phyloP scores from a whole-genome alignment of 176 grass and related monocot species.

The Puya raimondii region DNA sequence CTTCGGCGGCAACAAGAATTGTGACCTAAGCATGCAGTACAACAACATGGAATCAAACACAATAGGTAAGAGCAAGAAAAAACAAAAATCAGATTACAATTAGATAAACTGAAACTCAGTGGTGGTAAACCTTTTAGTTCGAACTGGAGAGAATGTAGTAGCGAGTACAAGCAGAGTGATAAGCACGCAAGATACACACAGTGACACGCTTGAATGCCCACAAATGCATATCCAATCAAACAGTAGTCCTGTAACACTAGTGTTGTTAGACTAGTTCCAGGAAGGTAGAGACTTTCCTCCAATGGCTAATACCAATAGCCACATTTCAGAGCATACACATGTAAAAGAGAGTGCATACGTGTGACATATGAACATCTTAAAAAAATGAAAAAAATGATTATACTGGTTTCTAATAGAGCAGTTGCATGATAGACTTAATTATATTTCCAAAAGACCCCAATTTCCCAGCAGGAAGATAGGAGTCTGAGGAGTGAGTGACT shows the following conservation, averaged over 20 bases:
- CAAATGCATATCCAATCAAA: not conserved
- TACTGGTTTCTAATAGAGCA: no score
- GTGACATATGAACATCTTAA: no score
- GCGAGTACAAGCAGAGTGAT: not conserved
- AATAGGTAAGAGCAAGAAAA: not conserved
- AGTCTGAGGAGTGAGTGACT: no score
- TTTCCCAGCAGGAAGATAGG: no score
- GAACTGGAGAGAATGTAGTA: not conserved
- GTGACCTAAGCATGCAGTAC: slow-evolving; percentile 43
- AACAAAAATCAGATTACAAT: slow-evolving; percentile 15
- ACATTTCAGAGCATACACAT: no score
- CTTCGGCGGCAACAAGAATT: slow-evolving; percentile 82
- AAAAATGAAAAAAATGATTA: no score
- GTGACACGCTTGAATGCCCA: not conserved
- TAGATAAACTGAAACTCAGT: not conserved
- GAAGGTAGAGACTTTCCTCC: no score
- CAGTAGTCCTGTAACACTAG: not conserved
- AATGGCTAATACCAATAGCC: no score
- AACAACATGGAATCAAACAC: slow-evolving; percentile 8
- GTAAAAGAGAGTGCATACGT: no score
- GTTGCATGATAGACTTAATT: no score
- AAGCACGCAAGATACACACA: not conserved
- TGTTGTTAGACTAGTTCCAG: not conserved
- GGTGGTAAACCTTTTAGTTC: no score
- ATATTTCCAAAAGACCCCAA: no score